These are phyloP conservation scores for Jamesozyma piceae DNA, from an alignment of 805 yeast genomes.

Conservation along the genomic window DNA sequence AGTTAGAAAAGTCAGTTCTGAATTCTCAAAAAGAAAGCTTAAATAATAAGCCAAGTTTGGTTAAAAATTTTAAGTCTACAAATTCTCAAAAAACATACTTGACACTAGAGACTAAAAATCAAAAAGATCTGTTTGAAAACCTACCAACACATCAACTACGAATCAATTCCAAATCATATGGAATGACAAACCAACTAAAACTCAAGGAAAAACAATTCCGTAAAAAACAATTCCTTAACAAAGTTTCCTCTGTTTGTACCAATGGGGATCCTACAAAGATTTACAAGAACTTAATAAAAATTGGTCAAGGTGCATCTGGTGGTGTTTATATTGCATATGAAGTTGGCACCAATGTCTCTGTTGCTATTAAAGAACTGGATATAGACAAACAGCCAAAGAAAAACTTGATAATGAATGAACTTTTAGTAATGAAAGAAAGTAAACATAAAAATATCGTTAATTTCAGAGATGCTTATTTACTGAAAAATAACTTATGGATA, in stretches of 20 bases:
- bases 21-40: neutral
- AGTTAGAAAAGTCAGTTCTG: neutral
- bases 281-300: slow-evolving; percentile 62
- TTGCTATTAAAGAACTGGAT: slow-evolving; percentile 94
- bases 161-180: neutral
- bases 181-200: neutral
- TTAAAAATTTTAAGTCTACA: neutral
- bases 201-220: slow-evolving; percentile 5
- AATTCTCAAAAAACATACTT: neutral
- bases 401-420: slow-evolving; percentile 87
- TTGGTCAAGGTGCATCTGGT: slow-evolving; percentile 97
- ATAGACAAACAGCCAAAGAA: slow-evolving; percentile 89
- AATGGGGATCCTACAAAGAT: slow-evolving; percentile 71
- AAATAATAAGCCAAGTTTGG: neutral
- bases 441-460: slow-evolving; percentile 87
- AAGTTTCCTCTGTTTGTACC: slow-evolving; percentile 65
- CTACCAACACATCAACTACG: neutral
- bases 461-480: slow-evolving; percentile 72
- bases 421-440: slow-evolving; percentile 86
- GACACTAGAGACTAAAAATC: neutral
- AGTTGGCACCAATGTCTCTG: slow-evolving; percentile 43
- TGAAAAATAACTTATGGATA: slow-evolving; percentile 82
- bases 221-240: slow-evolving; percentile 46
- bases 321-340: slow-evolving; percentile 87
- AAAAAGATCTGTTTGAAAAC: neutral